Percentiles rank a stretch among this genome's conserved stretches.
phyloP scores from a whole-genome alignment of 2,329 filamentous ascomycete species.

The Aureobasidium melanogenum region DNA sequence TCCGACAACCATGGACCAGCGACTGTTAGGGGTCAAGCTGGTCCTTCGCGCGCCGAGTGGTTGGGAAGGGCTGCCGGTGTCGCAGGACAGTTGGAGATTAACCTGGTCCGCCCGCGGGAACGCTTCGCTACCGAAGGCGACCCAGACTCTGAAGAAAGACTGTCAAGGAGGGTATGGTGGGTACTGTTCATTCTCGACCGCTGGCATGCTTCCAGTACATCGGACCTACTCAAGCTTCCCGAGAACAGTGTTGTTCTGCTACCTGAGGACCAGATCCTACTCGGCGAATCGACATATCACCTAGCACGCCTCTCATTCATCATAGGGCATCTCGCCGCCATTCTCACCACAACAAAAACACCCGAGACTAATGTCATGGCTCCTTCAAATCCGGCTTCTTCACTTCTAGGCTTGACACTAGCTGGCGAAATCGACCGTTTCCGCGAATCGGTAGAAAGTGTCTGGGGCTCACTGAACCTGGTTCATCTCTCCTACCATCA shows the following conservation, averaged over 20 bases:
- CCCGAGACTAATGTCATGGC: conserved; percentile 36
- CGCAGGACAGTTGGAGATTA: conserved; percentile 57
- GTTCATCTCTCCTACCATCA: conserved; percentile 65
- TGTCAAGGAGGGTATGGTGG: conserved; percentile 62
- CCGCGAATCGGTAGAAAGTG: conserved; percentile 51
- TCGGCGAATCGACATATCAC: conserved; percentile 57
- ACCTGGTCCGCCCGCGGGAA: conserved; percentile 36
- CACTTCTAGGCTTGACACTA: conserved; percentile 42
- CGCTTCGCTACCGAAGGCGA: conserved; percentile 39
- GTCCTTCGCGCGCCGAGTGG: conserved; percentile 44
- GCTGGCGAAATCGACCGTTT: conserved; percentile 56
- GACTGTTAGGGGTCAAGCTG: conserved; percentile 37
- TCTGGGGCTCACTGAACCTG: conserved; percentile 46
- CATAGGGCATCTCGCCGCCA: conserved; percentile 46
- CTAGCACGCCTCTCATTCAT: conserved; percentile 55
- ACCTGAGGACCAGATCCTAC: conserved; percentile 48
- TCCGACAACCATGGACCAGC: conserved; percentile 49
- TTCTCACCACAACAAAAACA: conserved; percentile 37
- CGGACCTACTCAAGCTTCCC: conserved; percentile 53
- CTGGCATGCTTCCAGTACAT: conserved; percentile 62
- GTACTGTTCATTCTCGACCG: conserved; percentile 61
- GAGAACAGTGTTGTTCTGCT: conserved; percentile 53
- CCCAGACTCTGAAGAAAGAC: conserved; percentile 51
- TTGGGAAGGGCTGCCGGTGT: conserved; percentile 58
- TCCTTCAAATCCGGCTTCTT: conserved; percentile 31